These are phyloP conservation scores for Sporothrix pallida DNA, from an alignment of 2,329 filamentous ascomycete genomes.

Conservation along the genomic window DNA sequence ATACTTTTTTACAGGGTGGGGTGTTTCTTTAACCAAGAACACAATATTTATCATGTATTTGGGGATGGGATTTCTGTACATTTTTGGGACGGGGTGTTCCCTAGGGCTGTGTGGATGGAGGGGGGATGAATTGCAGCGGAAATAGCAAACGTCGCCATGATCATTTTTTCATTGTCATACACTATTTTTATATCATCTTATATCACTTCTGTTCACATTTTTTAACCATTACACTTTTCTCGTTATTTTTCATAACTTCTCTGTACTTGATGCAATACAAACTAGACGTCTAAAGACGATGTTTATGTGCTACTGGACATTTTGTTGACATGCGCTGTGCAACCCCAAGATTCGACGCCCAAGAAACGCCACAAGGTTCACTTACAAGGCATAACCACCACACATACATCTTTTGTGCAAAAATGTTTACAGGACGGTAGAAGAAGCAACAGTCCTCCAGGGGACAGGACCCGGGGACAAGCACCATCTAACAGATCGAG, in stretches of 20 bases:
- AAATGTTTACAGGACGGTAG: too few relatives aligned
- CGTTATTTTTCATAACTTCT: background rate
- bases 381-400: background rate
- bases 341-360: background rate
- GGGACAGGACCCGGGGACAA: background rate
- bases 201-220: background rate
- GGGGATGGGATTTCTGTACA: background rate
- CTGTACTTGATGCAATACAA: background rate
- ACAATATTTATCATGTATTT: background rate
- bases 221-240: background rate
- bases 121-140: conserved; percentile 9
- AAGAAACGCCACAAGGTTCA: conserved; percentile 10
- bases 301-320: background rate
- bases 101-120: background rate
- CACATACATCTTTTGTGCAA: background rate
- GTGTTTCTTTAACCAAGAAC: background rate
- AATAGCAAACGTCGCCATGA: conserved; percentile 20
- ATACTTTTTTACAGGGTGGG: background rate
- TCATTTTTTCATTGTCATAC: background rate
- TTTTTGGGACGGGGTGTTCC: background rate
- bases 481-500: background rate
- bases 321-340: background rate
- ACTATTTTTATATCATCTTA: background rate
- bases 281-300: background rate
- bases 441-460: background rate